Percentiles rank a stretch among this genome's conserved stretches.
Evolutionary conservation across 2,329 filamentous ascomycete species (phyloP).

Genomic region (Aspergillus sp.): DNA sequence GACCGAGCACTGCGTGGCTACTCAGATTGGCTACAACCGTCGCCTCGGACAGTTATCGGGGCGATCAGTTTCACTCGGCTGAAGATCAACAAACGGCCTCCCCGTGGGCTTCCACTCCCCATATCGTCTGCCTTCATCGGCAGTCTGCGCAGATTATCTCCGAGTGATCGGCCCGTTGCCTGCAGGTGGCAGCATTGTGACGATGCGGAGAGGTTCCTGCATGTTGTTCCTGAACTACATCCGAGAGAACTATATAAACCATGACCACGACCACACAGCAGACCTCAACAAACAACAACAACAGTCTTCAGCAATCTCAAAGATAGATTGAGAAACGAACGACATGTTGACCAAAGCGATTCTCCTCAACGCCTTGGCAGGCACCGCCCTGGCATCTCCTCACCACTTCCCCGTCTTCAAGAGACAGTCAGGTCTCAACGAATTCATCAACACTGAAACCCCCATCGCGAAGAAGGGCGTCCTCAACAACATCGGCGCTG

Average conservation of each 20-base stretch:
- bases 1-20: background rate
- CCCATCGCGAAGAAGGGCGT: constrained; percentile 10
- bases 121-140: background rate
- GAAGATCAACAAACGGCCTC: background rate
- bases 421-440: constrained; percentile 6
- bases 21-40: background rate
- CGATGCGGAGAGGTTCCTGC: background rate
- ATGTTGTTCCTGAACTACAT: background rate
- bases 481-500: constrained; percentile 16
- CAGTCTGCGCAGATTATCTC: background rate
- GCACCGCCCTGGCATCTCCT: constrained; percentile 5
- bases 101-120: background rate
- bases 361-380: constrained; percentile 3
- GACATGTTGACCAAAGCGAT: constrained; percentile 3
- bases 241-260: background rate
- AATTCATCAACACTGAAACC: constrained; percentile 10
- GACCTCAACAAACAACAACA: background rate
- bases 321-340: too few species aligned
- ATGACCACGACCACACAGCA: background rate
- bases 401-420: background rate
- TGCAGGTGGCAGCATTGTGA: constrained; percentile 2
- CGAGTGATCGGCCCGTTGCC: constrained; percentile 10
- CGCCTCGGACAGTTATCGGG: constrained; percentile 9
- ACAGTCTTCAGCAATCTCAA: background rate
- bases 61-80: constrained; percentile 7